Percentiles rank a stretch among this genome's conserved stretches.
Evolutionary conservation across 2,329 filamentous ascomycete genomes (phyloP).

Genomic region (Aurifilum marmelostoma): DNA sequence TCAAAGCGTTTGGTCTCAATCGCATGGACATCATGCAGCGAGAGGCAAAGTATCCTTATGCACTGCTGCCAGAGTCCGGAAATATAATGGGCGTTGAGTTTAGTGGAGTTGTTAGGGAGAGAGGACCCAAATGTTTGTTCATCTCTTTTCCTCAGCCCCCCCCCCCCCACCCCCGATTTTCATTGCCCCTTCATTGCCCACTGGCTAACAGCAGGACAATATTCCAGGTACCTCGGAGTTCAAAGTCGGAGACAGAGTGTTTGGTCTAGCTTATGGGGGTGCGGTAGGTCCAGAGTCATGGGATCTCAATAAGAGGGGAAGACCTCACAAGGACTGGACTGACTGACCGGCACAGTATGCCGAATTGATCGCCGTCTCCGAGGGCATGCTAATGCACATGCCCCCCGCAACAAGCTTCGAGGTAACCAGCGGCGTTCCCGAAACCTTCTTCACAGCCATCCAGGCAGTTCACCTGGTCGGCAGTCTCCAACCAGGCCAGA

Average conservation of each 20-base stretch:
- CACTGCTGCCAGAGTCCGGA: conserved; percentile 25
- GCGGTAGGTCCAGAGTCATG: conserved; percentile 6
- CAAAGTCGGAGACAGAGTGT: conserved; percentile 1
- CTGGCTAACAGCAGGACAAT: background rate
- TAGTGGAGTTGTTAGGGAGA: conserved; percentile 23
- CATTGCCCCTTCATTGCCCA: background rate
- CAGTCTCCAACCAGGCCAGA: conserved; percentile 21
- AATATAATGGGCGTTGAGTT: conserved; percentile 29
- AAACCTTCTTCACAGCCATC: conserved; percentile 23
- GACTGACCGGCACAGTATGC: conserved; percentile 1
- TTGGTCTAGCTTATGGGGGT: conserved; percentile 10
- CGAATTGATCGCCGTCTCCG: conserved; percentile 8
- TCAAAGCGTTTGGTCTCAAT: conserved; percentile 29
- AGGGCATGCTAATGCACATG: conserved; percentile 6
- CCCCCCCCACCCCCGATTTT: too few species aligned
- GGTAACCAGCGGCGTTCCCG: background rate
- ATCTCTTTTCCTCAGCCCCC: background rate
- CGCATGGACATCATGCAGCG: conserved; percentile 30
- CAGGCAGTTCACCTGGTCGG: conserved; percentile 22
- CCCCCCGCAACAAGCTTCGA: conserved; percentile 3
- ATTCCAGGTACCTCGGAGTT: conserved; percentile 7
- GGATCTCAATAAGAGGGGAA: too few species aligned
- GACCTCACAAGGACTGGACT: background rate
- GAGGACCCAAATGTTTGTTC: conserved; percentile 24
- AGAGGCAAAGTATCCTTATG: conserved; percentile 29